Conservation (phyloP, 2,329 filamentous ascomycete genomes). For the Sporothrix brasiliensis region DNA sequence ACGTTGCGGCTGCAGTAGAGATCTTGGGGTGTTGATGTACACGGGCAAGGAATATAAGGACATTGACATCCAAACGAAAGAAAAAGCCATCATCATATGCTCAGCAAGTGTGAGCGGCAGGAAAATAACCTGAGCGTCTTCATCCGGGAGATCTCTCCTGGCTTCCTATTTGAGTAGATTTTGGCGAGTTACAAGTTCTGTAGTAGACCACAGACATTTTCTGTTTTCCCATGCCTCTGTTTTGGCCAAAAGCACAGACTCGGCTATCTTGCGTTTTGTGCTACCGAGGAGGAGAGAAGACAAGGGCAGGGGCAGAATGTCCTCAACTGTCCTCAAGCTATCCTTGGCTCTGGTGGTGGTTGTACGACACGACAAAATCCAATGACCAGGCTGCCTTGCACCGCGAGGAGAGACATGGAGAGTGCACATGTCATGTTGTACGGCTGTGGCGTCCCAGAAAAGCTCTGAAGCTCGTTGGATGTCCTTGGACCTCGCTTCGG, state of each 20-base stretch:
- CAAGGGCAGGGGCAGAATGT: not conserved
- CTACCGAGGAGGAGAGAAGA: not conserved
- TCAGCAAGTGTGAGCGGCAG: not conserved
- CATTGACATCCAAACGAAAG: not conserved
- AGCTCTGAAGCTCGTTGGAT: no score
- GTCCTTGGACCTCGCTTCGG: no score
- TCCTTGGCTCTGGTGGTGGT: not conserved
- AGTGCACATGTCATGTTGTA: not conserved
- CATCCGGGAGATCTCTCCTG: not conserved
- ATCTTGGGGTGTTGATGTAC: not conserved
- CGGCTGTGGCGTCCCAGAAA: not conserved
- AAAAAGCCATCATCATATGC: not conserved
- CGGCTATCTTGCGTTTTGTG: constrained; percentile 19
- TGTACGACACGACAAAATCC: not conserved
- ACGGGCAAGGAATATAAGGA: not conserved
- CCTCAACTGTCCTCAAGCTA: not conserved
- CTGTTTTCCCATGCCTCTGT: not conserved
- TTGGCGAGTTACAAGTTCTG: not conserved
- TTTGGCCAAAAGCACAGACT: not conserved
- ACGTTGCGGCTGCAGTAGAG: constrained; percentile 9
- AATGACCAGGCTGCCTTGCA: not conserved
- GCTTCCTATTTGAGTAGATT: constrained; percentile 1
- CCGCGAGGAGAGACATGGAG: not conserved
- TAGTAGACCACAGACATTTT: no score
- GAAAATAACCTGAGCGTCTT: not conserved